These are phyloP conservation scores for Vicia sativa DNA, from an alignment of 306 rosid species.

Conservation along the genomic window DNA sequence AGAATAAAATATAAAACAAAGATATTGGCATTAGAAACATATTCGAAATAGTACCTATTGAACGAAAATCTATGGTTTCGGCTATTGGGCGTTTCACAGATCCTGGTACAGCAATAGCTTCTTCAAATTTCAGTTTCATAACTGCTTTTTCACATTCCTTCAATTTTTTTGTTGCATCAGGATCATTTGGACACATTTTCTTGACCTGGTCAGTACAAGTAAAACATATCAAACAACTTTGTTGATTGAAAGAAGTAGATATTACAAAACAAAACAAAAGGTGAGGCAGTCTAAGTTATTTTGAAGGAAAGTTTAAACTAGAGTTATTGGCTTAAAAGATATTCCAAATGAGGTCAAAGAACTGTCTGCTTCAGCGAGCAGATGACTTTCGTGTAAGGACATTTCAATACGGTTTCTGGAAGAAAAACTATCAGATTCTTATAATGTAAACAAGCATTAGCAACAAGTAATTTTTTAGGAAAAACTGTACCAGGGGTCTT, in stretches of 20 bases:
- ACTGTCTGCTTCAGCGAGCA: slow-evolving; percentile 14
- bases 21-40: slow-evolving; percentile 20
- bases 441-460: neutral
- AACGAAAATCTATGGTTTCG: slow-evolving; percentile 69
- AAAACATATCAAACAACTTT: slow-evolving; percentile 23
- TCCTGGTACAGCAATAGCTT: slow-evolving; percentile 80
- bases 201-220: slow-evolving; percentile 67
- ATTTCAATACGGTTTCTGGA: slow-evolving; percentile 14
- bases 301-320: neutral
- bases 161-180: slow-evolving; percentile 85
- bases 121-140: slow-evolving; percentile 91
- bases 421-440: slow-evolving; percentile 16
- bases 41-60: slow-evolving; percentile 70
- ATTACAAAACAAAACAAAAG: neutral
- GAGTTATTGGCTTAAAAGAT: slow-evolving; percentile 10
- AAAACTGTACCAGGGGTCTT: too few species aligned
- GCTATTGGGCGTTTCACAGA: slow-evolving; percentile 64
- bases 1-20: slow-evolving; percentile 8
- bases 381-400: slow-evolving; percentile 14
- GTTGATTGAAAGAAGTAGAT: slow-evolving; percentile 9
- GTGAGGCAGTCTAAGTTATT: neutral
- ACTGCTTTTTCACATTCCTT: slow-evolving; percentile 98
- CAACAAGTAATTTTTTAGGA: too few species aligned
- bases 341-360: slow-evolving; percentile 14
- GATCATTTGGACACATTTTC: slow-evolving; percentile 85